Evolutionary conservation across 1,284 basidiomycete genomes (phyloP).

Genomic region (Marasmius tenuissimus): DNA sequence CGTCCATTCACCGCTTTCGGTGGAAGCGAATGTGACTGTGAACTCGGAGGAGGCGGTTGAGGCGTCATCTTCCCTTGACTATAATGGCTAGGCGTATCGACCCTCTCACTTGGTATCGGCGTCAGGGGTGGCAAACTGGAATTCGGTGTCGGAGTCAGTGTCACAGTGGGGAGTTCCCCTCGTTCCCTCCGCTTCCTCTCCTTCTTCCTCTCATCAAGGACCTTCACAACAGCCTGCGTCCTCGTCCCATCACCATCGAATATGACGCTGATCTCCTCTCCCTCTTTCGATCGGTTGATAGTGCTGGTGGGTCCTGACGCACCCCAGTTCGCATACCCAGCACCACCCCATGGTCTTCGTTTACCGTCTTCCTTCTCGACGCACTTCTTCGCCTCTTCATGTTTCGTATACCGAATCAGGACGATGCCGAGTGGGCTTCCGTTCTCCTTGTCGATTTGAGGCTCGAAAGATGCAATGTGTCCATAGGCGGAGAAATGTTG

Average conservation of each 20-base stretch:
- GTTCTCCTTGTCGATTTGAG: slow-evolving; percentile 79
- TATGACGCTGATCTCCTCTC: slow-evolving; percentile 56
- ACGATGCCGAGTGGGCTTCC: slow-evolving; percentile 86
- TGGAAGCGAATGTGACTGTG: not conserved
- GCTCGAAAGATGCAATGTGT: slow-evolving; percentile 68
- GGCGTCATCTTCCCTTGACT: not conserved
- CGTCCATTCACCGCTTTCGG: not conserved
- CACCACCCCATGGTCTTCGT: slow-evolving; percentile 34
- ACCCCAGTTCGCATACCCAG: slow-evolving; percentile 24
- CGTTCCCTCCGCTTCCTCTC: slow-evolving; percentile 35
- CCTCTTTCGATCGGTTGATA: slow-evolving; percentile 26
- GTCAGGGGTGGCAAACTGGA: not conserved
- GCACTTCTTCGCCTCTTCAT: slow-evolving; percentile 65
- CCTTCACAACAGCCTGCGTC: slow-evolving; percentile 58
- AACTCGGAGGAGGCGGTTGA: slow-evolving; percentile 3
- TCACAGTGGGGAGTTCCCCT: not conserved
- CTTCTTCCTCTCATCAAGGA: slow-evolving; percentile 56
- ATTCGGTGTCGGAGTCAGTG: not conserved
- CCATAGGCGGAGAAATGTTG: slow-evolving; percentile 74
- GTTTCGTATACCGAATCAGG: slow-evolving; percentile 65
- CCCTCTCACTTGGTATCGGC: not conserved
- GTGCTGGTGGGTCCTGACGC: not conserved
- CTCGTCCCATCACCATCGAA: slow-evolving; percentile 63
- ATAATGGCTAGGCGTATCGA: not conserved
- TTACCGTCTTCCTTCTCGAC: slow-evolving; percentile 61